Conservation (phyloP, 1,284 basidiomycete species). For the Trametes sp. region DNA sequence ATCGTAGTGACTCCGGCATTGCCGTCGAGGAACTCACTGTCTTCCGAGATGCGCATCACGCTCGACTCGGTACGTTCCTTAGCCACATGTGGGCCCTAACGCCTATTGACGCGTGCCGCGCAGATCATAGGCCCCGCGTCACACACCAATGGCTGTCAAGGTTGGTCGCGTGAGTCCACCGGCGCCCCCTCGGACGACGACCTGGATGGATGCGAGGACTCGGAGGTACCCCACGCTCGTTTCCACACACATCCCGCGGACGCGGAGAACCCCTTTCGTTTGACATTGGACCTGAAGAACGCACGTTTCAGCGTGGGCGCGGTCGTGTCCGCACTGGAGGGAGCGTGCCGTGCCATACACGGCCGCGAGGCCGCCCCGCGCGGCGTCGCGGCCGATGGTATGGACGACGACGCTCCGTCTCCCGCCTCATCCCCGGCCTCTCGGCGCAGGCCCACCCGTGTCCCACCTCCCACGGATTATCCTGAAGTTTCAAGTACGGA, state of each 20-base stretch:
- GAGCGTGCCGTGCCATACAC: neutral
- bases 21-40: constrained; percentile 27
- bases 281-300: constrained; percentile 16
- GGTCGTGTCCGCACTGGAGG: constrained; percentile 23
- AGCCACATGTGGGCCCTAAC: neutral
- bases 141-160: too few species aligned
- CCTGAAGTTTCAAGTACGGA: too few species aligned
- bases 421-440: neutral
- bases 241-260: constrained; percentile 5
- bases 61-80: constrained; percentile 24
- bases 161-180: too few species aligned
- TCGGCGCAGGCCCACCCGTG: neutral
- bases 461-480: neutral
- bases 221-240: constrained; percentile 23
- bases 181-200: too few species aligned
- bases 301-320: constrained; percentile 23
- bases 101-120: too few species aligned
- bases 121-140: constrained; percentile 13
- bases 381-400: neutral
- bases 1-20: constrained; percentile 30
- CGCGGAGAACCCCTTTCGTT: constrained; percentile 15
- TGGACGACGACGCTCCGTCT: neutral
- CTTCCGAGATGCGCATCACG: constrained; percentile 24
- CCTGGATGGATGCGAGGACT: neutral
- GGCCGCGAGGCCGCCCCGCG: neutral